Base-by-base conservation (phyloP, 306 rosid species). In the Elaeagnus macrophylla region DNA sequence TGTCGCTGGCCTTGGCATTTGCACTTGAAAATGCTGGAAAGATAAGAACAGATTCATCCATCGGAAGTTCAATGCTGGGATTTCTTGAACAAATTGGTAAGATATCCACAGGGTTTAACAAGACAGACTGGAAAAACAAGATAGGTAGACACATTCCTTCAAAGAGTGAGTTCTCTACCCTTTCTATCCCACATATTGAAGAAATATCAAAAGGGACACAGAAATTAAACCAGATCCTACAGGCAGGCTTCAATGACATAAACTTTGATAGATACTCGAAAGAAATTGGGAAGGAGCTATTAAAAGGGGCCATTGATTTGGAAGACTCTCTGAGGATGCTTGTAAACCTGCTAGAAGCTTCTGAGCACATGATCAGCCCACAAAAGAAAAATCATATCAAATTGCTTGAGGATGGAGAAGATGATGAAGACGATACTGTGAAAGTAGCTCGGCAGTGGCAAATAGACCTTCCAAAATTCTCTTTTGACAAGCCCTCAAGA, bases 281-380 rank as follows among this genome's bases (percentile, higher is more conserved):
- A 8, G 83, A 77, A 66, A 79, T 91, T 45, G 99, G 96, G 55
- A 83, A 84, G 75, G 85, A 91, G 39, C 75, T 84, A 39, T 60
- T 91, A 48, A 78, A 80, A 74, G 96, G 96, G 48, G 95, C 99
- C 17, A 63, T 77, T 48, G 85, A 91, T 74, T 91, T 91, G 89
- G 96, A 91, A 71, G 84, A 80, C 54, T 87, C 99, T 14, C 54
- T 91, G 60, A 74, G 77, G 71, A 82, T 87, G 94, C 76, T 87
- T 14, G 85, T 79, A 57, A 76, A 83, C 63, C 53, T 81, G 79
- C 94, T 81, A 54, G 83, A 81, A 53, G 76, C 77, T 69, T 83
- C 97, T 37, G 81, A 79, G 42, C 67, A 65, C 68, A 67, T 69
- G 78, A 59, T 61, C 56, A 53, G 62, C 48, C 67, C 83, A 12